These are phyloP conservation scores for Carpinus fangiana DNA, from an alignment of 306 rosid species.

Conservation along the genomic window DNA sequence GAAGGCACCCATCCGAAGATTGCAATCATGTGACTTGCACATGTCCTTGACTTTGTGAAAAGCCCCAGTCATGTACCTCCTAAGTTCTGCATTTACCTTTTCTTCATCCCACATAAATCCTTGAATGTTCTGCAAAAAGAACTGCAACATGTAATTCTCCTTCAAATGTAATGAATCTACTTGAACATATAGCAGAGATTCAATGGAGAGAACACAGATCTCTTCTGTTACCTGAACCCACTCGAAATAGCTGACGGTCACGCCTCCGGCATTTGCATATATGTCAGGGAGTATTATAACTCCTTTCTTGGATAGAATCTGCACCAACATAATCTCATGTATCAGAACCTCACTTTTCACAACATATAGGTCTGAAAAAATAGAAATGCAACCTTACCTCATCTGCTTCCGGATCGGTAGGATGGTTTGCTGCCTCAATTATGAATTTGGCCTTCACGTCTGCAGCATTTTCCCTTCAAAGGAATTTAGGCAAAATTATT, in stretches of 20 bases:
- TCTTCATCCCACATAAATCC: slow-evolving; percentile 65
- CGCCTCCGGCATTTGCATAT: slow-evolving; percentile 60
- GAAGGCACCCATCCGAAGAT: slow-evolving; percentile 64
- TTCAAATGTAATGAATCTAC: neutral
- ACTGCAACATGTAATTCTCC: neutral
- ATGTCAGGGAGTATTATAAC: slow-evolving; percentile 52
- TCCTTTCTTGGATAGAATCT: slow-evolving; percentile 61
- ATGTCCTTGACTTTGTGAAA: slow-evolving; percentile 47
- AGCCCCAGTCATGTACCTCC: slow-evolving; percentile 53
- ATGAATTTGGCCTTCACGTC: slow-evolving; percentile 56
- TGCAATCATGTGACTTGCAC: slow-evolving; percentile 57
- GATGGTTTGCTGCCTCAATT: slow-evolving; percentile 64
- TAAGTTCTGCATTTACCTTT: slow-evolving; percentile 55
- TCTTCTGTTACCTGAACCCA: slow-evolving; percentile 60
- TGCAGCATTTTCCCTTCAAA: slow-evolving; percentile 55
- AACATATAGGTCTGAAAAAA: neutral
- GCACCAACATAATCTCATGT: slow-evolving; percentile 25
- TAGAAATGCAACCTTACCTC: slow-evolving; percentile 33
- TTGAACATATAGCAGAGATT: neutral
- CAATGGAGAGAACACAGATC: neutral
- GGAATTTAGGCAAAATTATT: neutral
- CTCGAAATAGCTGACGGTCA: slow-evolving; percentile 61
- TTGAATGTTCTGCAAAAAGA: slow-evolving; percentile 45
- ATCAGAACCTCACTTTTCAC: slow-evolving; percentile 11
- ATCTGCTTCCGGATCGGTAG: slow-evolving; percentile 64